Base-by-base conservation (phyloP, 148 eudicot species). In the Rhododendron vialii region DNA sequence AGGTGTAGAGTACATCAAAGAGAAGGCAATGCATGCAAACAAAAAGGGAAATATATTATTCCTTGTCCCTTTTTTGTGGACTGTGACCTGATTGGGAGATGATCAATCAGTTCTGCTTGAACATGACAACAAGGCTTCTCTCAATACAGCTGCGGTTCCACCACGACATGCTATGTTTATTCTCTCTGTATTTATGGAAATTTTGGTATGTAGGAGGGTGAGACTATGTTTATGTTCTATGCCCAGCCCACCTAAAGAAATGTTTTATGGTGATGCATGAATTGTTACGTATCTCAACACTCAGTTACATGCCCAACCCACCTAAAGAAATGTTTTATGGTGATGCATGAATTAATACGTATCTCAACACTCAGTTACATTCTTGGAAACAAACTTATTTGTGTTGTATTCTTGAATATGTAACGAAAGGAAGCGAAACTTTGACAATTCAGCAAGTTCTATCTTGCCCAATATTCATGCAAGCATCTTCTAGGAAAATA, bases 1-100 rank as follows among this genome's bases (percentile, higher is more conserved):
- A 82, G 71, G 69, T 76, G n/a, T 74, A 30, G 78, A 24, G 48
- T 57, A 47, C 55, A 15, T 67, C 83, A 47, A 83, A 71, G 41
- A 67, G 61, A 11, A 45, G 53, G 78, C 30, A 41, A 41, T 14
- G 12, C 79, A 84, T 84, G 63, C 48, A 33, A 30, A 28, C 57
- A 33, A 14, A 13, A 83, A 7, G 57, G 83, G 5, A 53, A 43
- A 71, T 41, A 71, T 5, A 69, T 26, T 2, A 45, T 33, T 28
- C 61, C 47, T 45, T 7, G 17, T 48, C 73, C 61, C n/a, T 17
- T 47, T 30, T 67, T 63, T 15, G 76, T 65, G 55, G 79, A 83
- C 61, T 26, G 57, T 38, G 78, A 36, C 51, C 36, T 65, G 12
- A 57, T 43, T 65, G 84, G 77, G 77, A 71, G 79, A 61, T 69